Conservation (phyloP, 306 rosid species). For the Bauhinia variegata region DNA sequence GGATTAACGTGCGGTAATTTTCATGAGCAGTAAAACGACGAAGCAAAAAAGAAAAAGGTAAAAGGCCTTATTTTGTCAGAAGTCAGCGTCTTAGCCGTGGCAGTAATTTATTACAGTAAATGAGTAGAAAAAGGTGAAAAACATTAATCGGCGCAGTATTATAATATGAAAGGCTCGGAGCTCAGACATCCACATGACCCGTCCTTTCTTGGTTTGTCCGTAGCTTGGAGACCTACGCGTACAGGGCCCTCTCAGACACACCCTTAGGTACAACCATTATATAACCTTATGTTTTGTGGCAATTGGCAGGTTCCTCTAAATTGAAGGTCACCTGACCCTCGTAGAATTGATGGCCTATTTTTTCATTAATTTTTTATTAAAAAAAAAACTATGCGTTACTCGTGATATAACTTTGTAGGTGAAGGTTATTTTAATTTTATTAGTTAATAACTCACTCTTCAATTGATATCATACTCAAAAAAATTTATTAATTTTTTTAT, state of each 20-base stretch:
- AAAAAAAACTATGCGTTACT: no score
- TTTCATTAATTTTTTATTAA: no score
- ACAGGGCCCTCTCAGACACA: not conserved
- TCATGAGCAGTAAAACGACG: conserved; percentile 24
- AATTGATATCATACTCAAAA: no score
- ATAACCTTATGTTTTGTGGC: no score
- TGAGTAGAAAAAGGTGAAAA: conserved; percentile 33
- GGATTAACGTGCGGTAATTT: conserved; percentile 45
- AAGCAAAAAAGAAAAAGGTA: not conserved
- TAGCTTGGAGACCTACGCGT: conserved; percentile 47
- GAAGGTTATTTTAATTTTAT: no score
- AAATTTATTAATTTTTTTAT: no score
- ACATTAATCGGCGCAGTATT: conserved; percentile 30
- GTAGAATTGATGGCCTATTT: no score
- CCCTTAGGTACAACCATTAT: conserved; percentile 9
- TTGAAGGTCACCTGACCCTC: not conserved
- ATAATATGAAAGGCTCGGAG: conserved; percentile 17
- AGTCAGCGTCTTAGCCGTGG: conserved; percentile 29
- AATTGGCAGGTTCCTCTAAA: no score
- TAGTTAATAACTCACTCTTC: no score
- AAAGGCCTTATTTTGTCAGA: not conserved
- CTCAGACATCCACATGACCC: conserved; percentile 49
- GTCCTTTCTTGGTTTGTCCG: conserved; percentile 50
- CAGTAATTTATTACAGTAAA: conserved; percentile 16
- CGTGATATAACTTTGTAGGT: no score